phyloP scores from a whole-genome alignment of 2,329 filamentous ascomycete genomes.

The Diplodia scrobiculata region DNA sequence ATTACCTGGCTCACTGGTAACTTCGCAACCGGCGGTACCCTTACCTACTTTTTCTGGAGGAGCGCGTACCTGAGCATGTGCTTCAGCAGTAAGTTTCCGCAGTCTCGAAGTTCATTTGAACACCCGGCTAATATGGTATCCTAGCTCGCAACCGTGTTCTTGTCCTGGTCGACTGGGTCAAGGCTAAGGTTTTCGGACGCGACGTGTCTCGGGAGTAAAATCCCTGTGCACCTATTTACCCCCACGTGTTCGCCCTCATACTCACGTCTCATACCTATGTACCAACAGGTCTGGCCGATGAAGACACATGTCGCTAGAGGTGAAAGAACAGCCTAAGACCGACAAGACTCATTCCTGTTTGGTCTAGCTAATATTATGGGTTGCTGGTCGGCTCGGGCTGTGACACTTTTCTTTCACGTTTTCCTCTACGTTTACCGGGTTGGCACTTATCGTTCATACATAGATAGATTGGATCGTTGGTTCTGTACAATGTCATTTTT shows the following conservation, averaged over 20 bases:
- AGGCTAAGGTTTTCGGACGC: slow-evolving; percentile 94
- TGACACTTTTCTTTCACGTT: slow-evolving; percentile 20
- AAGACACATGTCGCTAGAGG: slow-evolving; percentile 20
- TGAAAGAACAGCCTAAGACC: slow-evolving; percentile 23
- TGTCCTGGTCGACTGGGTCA: slow-evolving; percentile 92
- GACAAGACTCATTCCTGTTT: slow-evolving; percentile 3
- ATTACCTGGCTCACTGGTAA: slow-evolving; percentile 97
- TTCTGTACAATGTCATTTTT: slow-evolving; percentile 23
- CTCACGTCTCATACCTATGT: slow-evolving; percentile 7
- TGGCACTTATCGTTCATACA: slow-evolving; percentile 14
- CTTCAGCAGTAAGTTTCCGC: slow-evolving; percentile 83
- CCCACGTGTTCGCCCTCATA: background rate
- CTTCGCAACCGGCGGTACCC: slow-evolving; percentile 84
- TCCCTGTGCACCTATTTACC: background rate
- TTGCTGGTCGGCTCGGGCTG: slow-evolving; percentile 25
- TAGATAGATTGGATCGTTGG: slow-evolving; percentile 23
- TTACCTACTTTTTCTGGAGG: slow-evolving; percentile 98
- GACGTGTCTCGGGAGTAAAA: slow-evolving; percentile 80
- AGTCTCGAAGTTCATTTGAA: background rate
- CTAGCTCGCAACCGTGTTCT: slow-evolving; percentile 89
- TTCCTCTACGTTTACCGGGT: slow-evolving; percentile 13
- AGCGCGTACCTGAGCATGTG: slow-evolving; percentile 99
- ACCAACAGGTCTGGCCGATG: slow-evolving; percentile 10
- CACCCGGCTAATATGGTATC: background rate
- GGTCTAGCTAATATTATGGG: slow-evolving; percentile 8